These are phyloP conservation scores for Alternaria triticina DNA, from an alignment of 2,329 filamentous ascomycete species.

Conservation along the genomic window DNA sequence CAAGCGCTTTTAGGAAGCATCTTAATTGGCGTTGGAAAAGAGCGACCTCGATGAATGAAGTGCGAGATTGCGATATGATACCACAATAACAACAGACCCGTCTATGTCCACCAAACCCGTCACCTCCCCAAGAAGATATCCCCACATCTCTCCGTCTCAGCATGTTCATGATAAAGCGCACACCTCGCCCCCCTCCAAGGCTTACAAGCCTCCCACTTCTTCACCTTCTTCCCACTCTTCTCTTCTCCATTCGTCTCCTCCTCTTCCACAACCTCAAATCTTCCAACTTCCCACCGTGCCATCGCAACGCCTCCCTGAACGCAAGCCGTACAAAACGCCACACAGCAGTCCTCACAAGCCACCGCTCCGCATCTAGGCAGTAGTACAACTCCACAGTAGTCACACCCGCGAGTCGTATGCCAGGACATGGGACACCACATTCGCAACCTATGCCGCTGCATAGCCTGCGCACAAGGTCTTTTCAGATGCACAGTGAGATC, in stretches of 20 bases:
- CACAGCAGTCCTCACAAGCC: conserved; percentile 50
- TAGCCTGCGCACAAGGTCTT: conserved; percentile 50
- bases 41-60: background rate
- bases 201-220: conserved; percentile 46
- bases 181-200: conserved; percentile 47
- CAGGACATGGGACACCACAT: conserved; percentile 50
- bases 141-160: conserved; percentile 44
- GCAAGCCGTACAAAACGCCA: conserved; percentile 52
- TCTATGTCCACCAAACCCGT: background rate
- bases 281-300: conserved; percentile 40
- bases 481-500: conserved; percentile 57
- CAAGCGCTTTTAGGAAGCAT: background rate
- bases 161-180: conserved; percentile 48
- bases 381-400: conserved; percentile 46
- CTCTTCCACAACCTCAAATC: conserved; percentile 14
- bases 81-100: background rate
- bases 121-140: conserved; percentile 41
- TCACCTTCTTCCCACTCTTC: conserved; percentile 32
- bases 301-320: conserved; percentile 41
- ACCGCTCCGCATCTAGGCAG: conserved; percentile 48
- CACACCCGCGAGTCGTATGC: conserved; percentile 46
- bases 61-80: background rate
- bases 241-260: conserved; percentile 27
- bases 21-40: background rate
- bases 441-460: conserved; percentile 51